Conservation (phyloP, 75 land plant species). For the Sequoia sempervirens region DNA sequence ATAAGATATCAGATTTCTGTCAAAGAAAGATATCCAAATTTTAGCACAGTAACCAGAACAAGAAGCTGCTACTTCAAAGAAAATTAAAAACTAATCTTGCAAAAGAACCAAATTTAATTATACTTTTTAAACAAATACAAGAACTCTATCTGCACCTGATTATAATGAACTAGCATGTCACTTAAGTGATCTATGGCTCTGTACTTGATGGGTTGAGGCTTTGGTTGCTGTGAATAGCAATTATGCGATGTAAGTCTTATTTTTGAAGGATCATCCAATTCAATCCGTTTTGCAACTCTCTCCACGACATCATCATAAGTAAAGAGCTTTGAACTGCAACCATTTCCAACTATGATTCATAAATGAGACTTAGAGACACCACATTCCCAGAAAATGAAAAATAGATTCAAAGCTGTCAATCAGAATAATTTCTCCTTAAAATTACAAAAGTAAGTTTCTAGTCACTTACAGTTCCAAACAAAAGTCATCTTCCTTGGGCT, state of each 20-base stretch:
- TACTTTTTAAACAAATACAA: not conserved
- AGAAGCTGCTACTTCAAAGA: not conserved
- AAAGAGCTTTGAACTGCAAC: constrained; percentile 41
- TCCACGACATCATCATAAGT: constrained; percentile 57
- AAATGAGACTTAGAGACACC: not conserved
- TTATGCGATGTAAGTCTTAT: constrained; percentile 47
- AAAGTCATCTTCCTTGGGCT: constrained; percentile 52
- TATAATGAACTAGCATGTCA: constrained; percentile 54
- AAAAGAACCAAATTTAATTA: not conserved
- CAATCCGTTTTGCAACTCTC: constrained; percentile 37
- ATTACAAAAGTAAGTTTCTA: not conserved
- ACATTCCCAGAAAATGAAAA: not conserved
- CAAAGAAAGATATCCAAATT: constrained; percentile 4
- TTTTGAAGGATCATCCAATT: constrained; percentile 50
- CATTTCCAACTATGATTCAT: not conserved
- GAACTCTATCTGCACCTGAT: constrained; percentile 27
- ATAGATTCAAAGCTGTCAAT: not conserved
- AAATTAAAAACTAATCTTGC: not conserved
- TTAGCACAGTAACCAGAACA: not conserved
- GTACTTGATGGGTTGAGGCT: constrained; percentile 54
- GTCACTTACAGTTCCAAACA: constrained; percentile 47
- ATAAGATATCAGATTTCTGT: constrained; percentile 93
- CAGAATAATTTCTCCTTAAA: not conserved
- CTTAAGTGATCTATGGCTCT: constrained; percentile 38
- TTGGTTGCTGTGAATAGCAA: constrained; percentile 54